Conservation (phyloP, 1,284 basidiomycete genomes). For the Pseudozyma flocculosa region DNA sequence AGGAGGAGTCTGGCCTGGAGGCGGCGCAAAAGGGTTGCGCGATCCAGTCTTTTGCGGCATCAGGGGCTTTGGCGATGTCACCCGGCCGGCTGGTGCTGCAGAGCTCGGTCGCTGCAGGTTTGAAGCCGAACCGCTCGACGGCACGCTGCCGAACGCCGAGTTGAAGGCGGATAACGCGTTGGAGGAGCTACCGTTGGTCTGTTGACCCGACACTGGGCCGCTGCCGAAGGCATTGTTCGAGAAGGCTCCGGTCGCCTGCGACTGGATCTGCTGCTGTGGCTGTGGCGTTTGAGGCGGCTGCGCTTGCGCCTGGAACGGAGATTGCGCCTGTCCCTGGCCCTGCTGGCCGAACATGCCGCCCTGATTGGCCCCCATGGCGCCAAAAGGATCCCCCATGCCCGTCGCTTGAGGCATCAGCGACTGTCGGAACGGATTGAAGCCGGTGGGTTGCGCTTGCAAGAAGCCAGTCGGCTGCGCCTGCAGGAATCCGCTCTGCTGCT, state of each 20-base stretch:
- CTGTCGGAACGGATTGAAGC: conserved; percentile 70
- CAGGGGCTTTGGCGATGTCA: conserved; percentile 63
- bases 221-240: conserved; percentile 13
- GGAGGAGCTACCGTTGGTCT: conserved; percentile 12
- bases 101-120: conserved; percentile 59
- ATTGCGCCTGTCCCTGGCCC: conserved; percentile 9
- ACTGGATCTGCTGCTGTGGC: conserved; percentile 6
- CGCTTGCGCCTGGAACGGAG: conserved; percentile 5
- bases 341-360: conserved; percentile 17
- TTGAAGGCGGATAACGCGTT: conserved; percentile 60
- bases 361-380: too few species aligned
- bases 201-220: conserved; percentile 21
- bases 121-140: conserved; percentile 42
- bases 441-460: conserved; percentile 72
- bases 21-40: conserved; percentile 88
- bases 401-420: conserved; percentile 49
- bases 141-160: conserved; percentile 64
- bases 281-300: conserved; percentile 17
- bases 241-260: not conserved
- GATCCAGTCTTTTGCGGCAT: conserved; percentile 88
- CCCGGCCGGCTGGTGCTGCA: conserved; percentile 58
- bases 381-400: conserved; percentile 25
- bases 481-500: conserved; percentile 58
- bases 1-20: conserved; percentile 61
- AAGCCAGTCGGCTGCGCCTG: conserved; percentile 59